Evolutionary conservation across 805 yeast genomes (phyloP).

Genomic region (Deakozyma indianensis): DNA sequence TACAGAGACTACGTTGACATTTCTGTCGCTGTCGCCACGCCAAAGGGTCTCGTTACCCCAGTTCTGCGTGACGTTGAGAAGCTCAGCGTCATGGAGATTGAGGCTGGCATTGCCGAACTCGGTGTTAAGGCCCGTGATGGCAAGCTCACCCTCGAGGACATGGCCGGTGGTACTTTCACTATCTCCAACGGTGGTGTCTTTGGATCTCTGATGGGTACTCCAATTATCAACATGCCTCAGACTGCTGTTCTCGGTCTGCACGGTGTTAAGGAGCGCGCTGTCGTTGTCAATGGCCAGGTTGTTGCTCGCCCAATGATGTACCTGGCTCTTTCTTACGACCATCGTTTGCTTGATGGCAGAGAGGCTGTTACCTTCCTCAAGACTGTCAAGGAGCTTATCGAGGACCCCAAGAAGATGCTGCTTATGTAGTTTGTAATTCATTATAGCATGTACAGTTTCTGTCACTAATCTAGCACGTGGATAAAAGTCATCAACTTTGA

Average conservation of each 20-base stretch:
- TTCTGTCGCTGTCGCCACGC: slow-evolving; percentile 95
- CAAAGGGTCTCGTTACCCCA: slow-evolving; percentile 97
- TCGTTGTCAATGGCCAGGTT: slow-evolving; percentile 88
- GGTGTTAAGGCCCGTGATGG: slow-evolving; percentile 95
- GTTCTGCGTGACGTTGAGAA: slow-evolving; percentile 96
- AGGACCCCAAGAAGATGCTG: slow-evolving; percentile 98
- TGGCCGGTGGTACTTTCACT: slow-evolving; percentile 99
- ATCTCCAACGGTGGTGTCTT: slow-evolving; percentile 99
- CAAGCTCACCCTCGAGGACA: slow-evolving; percentile 90
- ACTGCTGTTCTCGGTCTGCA: slow-evolving; percentile 96
- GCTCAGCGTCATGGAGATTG: slow-evolving; percentile 73
- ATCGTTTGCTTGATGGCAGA: slow-evolving; percentile 95
- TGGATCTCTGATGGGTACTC: slow-evolving; percentile 95
- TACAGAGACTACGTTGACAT: slow-evolving; percentile 94
- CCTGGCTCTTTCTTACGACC: slow-evolving; percentile 95
- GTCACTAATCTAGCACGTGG: too few relatives aligned
- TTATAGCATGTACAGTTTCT: not conserved
- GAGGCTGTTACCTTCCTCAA: slow-evolving; percentile 96
- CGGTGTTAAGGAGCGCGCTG: slow-evolving; percentile 96
- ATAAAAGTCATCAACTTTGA: too few relatives aligned
- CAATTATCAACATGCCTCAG: slow-evolving; percentile 96
- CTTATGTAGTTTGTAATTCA: slow-evolving; percentile 19
- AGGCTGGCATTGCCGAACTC: slow-evolving; percentile 64
- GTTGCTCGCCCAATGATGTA: slow-evolving; percentile 99
- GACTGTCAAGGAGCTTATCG: slow-evolving; percentile 91